Base-by-base conservation (phyloP, 2,329 filamentous ascomycete genomes). In the Rhexocercosporidium sp. region DNA sequence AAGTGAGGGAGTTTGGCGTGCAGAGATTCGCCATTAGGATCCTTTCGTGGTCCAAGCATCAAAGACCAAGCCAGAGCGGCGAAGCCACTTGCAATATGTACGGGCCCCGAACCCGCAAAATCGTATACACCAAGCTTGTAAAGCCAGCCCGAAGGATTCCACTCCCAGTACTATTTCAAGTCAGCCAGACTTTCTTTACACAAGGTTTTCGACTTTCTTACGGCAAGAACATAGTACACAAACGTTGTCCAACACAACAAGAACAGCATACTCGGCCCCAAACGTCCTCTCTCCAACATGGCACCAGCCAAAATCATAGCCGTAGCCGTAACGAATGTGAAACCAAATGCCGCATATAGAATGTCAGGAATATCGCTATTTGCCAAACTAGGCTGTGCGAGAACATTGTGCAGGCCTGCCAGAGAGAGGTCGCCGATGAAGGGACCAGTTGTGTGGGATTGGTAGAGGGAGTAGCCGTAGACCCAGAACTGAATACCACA, bases 361-460 rank as follows among this genome's bases (percentile, higher is more conserved):
- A 65, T 59, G 22, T 65, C 63, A 14, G 63, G 63, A 18, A 65
- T 54, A 41, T 65, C 56, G 20, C 22, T n/a, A n/a, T 59, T 65
- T 12, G 41, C 63, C 56, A 65, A 29, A 49, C 41, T 60, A 16
- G 63, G 63, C 27, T 65, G 63, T 6, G 63, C 56, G 12, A 65
- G 56, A 25, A 65, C 56, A 37, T 59, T 59, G 7, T 54, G 47
- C 3, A 65, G 47, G n/a, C 56, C 63, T 27, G 46, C 56, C 18
- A 53, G 41, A 49, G 54, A 59, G 6, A 65, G 56, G 53, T 65
- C 47, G n/a, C 63, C 63, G 22, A 65, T 61, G 44, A 65, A 60
- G 16, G 54, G 25, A 20, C 47, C 37, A 14, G 56, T 59, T 9
- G 54, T 65, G 39, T 65, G 63, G 12, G 63, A 61, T 37, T 60